These are phyloP conservation scores for Nitzschia putrida DNA, from an alignment of 108 stramenopile genomes.

Conservation along the genomic window DNA sequence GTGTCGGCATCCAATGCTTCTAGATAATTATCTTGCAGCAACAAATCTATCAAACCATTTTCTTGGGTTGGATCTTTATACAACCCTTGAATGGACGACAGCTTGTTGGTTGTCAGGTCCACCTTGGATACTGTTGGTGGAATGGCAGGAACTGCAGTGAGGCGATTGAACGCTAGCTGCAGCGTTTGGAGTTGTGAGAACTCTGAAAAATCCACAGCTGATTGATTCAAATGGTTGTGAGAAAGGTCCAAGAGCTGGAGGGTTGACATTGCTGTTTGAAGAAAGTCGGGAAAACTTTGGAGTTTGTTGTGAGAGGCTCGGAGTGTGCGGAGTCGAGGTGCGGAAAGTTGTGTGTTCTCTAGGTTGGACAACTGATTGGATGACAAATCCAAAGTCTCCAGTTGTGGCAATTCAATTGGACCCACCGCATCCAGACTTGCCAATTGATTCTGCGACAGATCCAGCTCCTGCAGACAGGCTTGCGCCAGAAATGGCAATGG, in stretches of 20 bases:
- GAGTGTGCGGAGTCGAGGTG: slow-evolving; percentile 17
- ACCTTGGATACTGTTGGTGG: slow-evolving; percentile 11
- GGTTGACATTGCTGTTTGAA: neutral
- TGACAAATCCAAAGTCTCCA: slow-evolving; percentile 20
- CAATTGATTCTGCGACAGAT: slow-evolving; percentile 31
- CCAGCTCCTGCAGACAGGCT: slow-evolving; percentile 21
- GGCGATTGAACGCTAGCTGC: slow-evolving; percentile 14
- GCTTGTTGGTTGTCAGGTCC: slow-evolving; percentile 26
- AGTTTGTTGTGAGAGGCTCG: slow-evolving; percentile 21
- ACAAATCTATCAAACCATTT: slow-evolving; percentile 13
- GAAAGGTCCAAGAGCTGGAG: slow-evolving; percentile 29
- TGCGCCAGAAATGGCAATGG: slow-evolving; percentile 1
- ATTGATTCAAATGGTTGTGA: slow-evolving; percentile 11
- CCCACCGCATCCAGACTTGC: neutral
- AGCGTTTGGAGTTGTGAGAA: slow-evolving; percentile 19
- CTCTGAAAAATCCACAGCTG: slow-evolving; percentile 14
- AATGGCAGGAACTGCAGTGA: slow-evolving; percentile 21
- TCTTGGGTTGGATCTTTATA: neutral
- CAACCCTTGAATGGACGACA: slow-evolving; percentile 23
- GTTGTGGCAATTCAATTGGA: neutral
- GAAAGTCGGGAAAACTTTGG: neutral
- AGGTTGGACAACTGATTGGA: slow-evolving; percentile 11
- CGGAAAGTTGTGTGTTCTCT: neutral
- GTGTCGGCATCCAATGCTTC: slow-evolving; percentile 15
- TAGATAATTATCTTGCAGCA: slow-evolving; percentile 28